Evolutionary conservation across 495 filamentous ascomycete species (phyloP).

Genomic region (Aspergillus mulundensis): DNA sequence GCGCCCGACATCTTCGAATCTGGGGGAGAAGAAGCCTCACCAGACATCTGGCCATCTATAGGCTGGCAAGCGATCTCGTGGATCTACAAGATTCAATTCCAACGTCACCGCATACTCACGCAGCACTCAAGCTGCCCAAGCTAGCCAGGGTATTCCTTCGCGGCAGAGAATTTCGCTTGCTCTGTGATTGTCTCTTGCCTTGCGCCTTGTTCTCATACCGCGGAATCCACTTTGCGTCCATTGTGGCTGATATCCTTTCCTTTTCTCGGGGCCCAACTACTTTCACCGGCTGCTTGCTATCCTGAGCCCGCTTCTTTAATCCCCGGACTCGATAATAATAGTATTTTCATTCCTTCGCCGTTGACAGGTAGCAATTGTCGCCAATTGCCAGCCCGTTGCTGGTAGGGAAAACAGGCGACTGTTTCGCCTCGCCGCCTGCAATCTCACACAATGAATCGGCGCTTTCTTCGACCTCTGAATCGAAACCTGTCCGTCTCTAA

Average conservation of each 20-base stretch:
- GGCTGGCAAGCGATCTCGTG: background rate
- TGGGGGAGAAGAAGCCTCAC: background rate
- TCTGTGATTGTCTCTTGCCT: background rate
- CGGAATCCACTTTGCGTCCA: conserved; percentile 11
- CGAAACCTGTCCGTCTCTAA: conserved; percentile 21
- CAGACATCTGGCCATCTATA: background rate
- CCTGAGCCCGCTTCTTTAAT: background rate
- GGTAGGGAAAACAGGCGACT: conserved; percentile 19
- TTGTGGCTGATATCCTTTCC: conserved; percentile 19
- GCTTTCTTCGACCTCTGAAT: conserved; percentile 17
- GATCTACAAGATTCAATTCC: conserved; percentile 1
- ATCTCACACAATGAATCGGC: conserved; percentile 38
- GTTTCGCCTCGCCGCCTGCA: conserved; percentile 17
- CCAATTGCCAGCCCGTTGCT: conserved; percentile 20
- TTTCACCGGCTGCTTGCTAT: background rate
- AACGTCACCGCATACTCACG: conserved; percentile 5
- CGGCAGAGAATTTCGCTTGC: conserved; percentile 2
- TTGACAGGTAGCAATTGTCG: conserved; percentile 1
- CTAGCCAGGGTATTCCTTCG: conserved; percentile 2
- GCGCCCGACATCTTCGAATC: background rate
- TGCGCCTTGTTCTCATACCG: conserved; percentile 5
- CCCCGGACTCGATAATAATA: conserved; percentile 10
- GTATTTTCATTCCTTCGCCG: background rate
- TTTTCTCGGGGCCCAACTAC: conserved; percentile 10
- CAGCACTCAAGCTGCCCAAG: background rate